A percentile compares a stretch with the other conserved stretches of the same genome.
phyloP scores from a whole-genome alignment of 2,329 filamentous ascomycete species.

The Pestalotiopsis fici region DNA sequence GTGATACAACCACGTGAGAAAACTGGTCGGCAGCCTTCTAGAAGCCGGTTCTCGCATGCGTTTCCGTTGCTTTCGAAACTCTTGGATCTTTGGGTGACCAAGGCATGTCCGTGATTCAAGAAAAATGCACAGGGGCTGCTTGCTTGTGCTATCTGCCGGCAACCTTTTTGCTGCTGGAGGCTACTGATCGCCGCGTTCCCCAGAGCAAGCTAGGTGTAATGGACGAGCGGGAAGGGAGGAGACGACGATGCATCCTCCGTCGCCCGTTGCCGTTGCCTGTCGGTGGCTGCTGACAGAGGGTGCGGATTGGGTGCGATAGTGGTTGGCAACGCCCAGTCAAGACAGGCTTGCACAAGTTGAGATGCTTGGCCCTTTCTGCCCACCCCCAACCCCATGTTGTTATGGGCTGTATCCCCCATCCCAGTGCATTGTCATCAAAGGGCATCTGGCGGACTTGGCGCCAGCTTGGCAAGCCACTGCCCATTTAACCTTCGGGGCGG shows the following conservation, averaged over 20 bases:
- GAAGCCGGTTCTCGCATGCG: background rate
- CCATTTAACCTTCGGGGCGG: background rate
- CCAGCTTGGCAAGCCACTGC: slow-evolving; percentile 11
- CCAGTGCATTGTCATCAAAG: background rate
- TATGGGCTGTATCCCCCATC: background rate
- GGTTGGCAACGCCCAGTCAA: background rate
- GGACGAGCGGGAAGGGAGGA: background rate
- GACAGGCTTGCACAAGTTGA: background rate
- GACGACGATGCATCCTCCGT: background rate
- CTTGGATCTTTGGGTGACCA: background rate
- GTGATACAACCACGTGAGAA: background rate
- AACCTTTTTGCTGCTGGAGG: background rate
- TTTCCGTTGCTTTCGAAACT: background rate
- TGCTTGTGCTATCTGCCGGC: background rate
- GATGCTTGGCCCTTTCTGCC: background rate
- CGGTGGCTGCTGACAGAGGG: background rate
- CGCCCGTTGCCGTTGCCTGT: background rate
- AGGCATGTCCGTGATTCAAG: background rate
- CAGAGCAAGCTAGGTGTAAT: background rate
- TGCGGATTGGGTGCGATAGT: background rate
- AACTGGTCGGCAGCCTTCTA: background rate
- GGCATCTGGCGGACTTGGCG: slow-evolving; percentile 6
- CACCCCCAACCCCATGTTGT: background rate
- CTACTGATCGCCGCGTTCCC: background rate
- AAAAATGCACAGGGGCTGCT: no score